Conservation (phyloP, 192 early-diverging fungal genomes). For the Chytriomyces confervae region DNA sequence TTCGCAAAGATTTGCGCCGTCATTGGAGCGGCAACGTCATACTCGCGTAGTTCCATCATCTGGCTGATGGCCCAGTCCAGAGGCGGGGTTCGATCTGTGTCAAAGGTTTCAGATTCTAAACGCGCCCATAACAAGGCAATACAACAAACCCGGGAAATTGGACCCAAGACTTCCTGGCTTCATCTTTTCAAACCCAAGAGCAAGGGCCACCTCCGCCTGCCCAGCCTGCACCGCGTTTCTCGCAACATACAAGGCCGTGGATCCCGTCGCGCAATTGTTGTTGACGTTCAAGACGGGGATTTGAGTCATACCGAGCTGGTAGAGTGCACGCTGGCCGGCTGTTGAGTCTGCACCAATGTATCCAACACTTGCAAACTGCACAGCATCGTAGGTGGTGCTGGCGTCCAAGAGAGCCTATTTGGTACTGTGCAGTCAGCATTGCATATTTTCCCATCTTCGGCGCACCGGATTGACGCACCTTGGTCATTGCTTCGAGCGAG, state of each 20-base stretch:
- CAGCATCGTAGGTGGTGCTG: conserved; percentile 68
- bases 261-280: conserved; percentile 79
- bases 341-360: conserved; percentile 61
- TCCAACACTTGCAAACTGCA: conserved; percentile 57
- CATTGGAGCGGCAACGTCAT: conserved; percentile 58
- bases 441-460: background rate
- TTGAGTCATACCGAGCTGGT: conserved; percentile 77
- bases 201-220: conserved; percentile 69
- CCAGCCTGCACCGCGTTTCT: conserved; percentile 67
- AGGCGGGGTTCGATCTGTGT: conserved; percentile 67
- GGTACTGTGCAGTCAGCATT: background rate
- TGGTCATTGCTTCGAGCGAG: conserved; percentile 60
- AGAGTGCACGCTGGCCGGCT: conserved; percentile 71
- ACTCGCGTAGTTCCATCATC: conserved; percentile 65
- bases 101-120: conserved; percentile 32
- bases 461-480: conserved; percentile 23
- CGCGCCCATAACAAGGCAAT: background rate
- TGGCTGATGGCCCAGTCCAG: conserved; percentile 62
- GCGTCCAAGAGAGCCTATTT: conserved; percentile 70
- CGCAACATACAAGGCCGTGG: conserved; percentile 70
- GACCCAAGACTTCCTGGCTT: conserved; percentile 28
- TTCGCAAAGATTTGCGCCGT: conserved; percentile 77
- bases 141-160: background rate
- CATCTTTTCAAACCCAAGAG: conserved; percentile 80
- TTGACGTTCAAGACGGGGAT: conserved; percentile 76